phyloP scores from a whole-genome alignment of 306 rosid species.

The Dryas drummondii region DNA sequence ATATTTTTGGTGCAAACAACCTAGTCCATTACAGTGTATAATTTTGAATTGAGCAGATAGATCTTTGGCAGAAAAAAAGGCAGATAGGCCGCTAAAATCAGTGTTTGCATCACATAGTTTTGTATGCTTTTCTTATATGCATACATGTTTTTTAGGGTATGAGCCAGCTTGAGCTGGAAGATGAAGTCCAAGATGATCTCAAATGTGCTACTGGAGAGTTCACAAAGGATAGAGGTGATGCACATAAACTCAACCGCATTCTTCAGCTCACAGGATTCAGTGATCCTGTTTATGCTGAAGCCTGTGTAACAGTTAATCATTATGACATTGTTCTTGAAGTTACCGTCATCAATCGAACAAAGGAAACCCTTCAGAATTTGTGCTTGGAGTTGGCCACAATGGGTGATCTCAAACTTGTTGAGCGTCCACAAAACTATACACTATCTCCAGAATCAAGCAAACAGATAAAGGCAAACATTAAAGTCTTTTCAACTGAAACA shows the following conservation, averaged over 20 bases:
- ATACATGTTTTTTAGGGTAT: constrained; percentile 62
- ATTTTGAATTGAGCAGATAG: not conserved
- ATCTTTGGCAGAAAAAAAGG: not conserved
- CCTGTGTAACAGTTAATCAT: constrained; percentile 94
- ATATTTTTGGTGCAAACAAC: not conserved
- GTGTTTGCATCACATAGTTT: not conserved
- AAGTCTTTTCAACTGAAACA: constrained; percentile 97
- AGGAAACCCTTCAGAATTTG: constrained; percentile 94
- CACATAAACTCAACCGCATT: constrained; percentile 90
- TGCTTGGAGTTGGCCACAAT: constrained; percentile 98
- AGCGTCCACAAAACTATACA: constrained; percentile 96
- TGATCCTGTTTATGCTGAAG: constrained; percentile 99
- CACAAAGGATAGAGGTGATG: constrained; percentile 83
- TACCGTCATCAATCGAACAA: constrained; percentile 93
- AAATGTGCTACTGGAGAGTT: constrained; percentile 99
- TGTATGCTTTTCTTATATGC: not conserved
- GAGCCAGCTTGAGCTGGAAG: constrained; percentile 99
- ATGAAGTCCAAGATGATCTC: constrained; percentile 97
- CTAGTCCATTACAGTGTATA: not conserved
- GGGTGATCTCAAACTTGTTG: constrained; percentile 99
- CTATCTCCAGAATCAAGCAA: constrained; percentile 95
- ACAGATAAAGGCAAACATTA: constrained; percentile 95
- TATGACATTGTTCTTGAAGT: constrained; percentile 97
- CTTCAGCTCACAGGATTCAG: constrained; percentile 99
- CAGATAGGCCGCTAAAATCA: not conserved